Base-by-base conservation (phyloP, 805 yeast species). In the Lachancea lanzarotensis region DNA sequence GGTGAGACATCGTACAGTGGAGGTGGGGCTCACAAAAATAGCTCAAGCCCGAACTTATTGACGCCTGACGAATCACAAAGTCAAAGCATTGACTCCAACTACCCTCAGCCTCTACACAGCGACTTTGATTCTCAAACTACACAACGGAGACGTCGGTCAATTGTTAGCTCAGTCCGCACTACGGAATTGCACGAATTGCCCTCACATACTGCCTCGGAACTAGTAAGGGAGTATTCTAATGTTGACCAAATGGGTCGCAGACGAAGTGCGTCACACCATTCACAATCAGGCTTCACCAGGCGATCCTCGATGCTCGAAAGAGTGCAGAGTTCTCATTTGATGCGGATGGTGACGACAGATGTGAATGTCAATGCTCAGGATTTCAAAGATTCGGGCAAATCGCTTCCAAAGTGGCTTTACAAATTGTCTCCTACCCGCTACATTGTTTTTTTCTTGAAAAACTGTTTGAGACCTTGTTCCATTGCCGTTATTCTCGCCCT, bases 391-490 rank as follows among this genome's bases (percentile, higher is more conserved):
- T 61, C 69, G 3, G 67, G 65, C 18, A 46, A 43, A 13, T 50
- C 54, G 4, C 39, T 63, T 17, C 67, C 68, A 3, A 37, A 36
- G 20, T 51, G 57, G 49, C 18, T 61, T 11, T 53, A 49, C 45
- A 62, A 61, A 29, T 51, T 62, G 27, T 60, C 61, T 9, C 49
- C 59, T n/a, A 54, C 62, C 20, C 52, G 56, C 35, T 52, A 56
- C 19, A 22, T 59, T 6, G 61, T 55, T 2, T 70, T 66, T 48
- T 61, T 72, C 43, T 18, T 67, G 3, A 74, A 76, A 46, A 84
- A 82, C 60, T 77, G 83, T 52, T 57, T 71, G 38, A 75, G 87
- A 42, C 97, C 97, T 1, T 80, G 81, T 29, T 81, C 95, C 1
- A 50, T 84, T 22, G 69, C 95, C 1, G 73, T 89, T 19, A 73